Evolutionary conservation across 2,329 filamentous ascomycete species (phyloP).

Genomic region (Metarhizium album): DNA sequence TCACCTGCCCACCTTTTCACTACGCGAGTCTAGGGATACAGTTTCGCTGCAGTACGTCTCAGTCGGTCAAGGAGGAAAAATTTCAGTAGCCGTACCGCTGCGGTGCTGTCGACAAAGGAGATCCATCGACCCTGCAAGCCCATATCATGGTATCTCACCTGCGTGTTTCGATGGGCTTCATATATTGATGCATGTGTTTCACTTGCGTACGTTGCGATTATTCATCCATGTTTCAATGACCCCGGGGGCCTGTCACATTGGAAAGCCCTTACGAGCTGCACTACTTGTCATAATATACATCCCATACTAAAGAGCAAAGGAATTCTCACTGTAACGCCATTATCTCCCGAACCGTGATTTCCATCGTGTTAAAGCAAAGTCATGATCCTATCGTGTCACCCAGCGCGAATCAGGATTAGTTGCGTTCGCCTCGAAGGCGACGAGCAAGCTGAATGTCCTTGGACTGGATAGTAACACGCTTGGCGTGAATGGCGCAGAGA

Average conservation of each 20-base stretch:
- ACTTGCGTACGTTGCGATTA: not conserved
- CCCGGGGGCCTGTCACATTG: conserved; percentile 12
- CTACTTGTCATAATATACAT: conserved; percentile 31
- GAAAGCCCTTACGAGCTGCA: conserved; percentile 11
- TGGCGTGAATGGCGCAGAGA: conserved; percentile 96
- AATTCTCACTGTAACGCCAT: conserved; percentile 35
- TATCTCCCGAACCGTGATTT: conserved; percentile 29
- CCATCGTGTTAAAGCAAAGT: conserved; percentile 28
- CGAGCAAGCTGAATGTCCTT: conserved; percentile 97
- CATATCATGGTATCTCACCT: too few species aligned
- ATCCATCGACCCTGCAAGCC: too few species aligned
- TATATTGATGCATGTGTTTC: too few species aligned
- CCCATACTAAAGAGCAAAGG: conserved; percentile 27
- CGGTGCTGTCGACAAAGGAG: too few species aligned
- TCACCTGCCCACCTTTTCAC: too few species aligned
- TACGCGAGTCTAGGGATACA: too few species aligned
- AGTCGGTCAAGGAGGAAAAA: too few species aligned
- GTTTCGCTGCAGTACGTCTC: too few species aligned
- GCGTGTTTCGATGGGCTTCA: too few species aligned
- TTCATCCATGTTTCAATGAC: not conserved
- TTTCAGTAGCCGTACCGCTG: too few species aligned
- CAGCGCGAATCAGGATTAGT: conserved; percentile 39
- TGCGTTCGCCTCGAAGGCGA: conserved; percentile 87
- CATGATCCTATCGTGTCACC: conserved; percentile 21
- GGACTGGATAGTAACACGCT: conserved; percentile 95